Base-by-base conservation (phyloP, 352 stramenopile species). In the Phytophthora sp. region DNA sequence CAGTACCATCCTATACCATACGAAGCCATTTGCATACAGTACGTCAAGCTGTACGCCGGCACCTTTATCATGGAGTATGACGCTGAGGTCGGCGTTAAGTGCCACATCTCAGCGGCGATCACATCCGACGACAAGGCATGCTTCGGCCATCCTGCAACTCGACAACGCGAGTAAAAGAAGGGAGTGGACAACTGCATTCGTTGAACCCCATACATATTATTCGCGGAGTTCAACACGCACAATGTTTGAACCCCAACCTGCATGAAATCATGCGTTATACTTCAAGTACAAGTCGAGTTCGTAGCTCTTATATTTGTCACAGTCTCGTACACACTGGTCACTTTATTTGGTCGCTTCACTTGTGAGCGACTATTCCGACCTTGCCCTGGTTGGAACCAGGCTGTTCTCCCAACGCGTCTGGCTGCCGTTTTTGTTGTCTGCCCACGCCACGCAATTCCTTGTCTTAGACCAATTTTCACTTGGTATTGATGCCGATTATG, bases 261-360 rank as follows among this genome's bases (percentile, higher is more conserved):
- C n/a, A n/a, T n/a, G n/a, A n/a, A 41, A 13, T 60, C 53, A 60
- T 29, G n/a, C 20, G 26, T 46, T 31, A 23, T 21, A 29, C 26
- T 24, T 15, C 26, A 13, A 38, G 55, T 41, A 20, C 29, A 33
- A n/a, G n/a, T n/a, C n/a, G n/a, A n/a, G n/a, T 52, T 49, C 20
- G 31, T 64, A 58, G 57, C 46, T 26, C 35, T 69, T 69, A 64
- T 63, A 69, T 53, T 67, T 21, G 42, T n/a, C 47, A 45, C n/a
- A 38, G 58, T 47, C 24, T 57, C 21, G 26, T 57, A 55, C n/a
- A n/a, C n/a, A n/a, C n/a, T n/a, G 38, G 46, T 41, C 47, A 63
- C 47, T 44, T 55, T 24, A 31, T 26, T 60, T 50, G 2, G 18
- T 30, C 30, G 13, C 21, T 36, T 64, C 18, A 36, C 35, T 42